Evolutionary conservation across 352 stramenopile species (phyloP), one percentile per base, ranked within the genome.

Genomic region (Phytopythium sindhum): DNA sequence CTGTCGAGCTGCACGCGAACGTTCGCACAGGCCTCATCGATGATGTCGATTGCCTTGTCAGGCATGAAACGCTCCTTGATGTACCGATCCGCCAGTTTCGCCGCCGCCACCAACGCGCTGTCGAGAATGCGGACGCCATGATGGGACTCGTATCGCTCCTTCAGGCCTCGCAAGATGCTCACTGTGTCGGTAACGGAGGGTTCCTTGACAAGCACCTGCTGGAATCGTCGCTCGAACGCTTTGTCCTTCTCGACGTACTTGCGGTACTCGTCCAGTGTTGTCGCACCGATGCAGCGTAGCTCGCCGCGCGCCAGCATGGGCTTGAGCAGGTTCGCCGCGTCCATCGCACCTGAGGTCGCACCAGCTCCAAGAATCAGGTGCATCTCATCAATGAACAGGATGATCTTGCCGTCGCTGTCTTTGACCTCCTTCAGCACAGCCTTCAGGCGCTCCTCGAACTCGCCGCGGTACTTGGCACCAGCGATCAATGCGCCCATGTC

Each of bases 371-470:
- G 71, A 26, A 99, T 90, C 42, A 98, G 57, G 77, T 99, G 96
- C 72, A 99, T 95, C 67, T 99, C 98, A 52, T 99, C 98, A 57
- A 99, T 98, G 68, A 99, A 99, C 44, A 99, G 69, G 51, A 99
- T 97, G 66, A 99, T 97, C 66, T 98, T 97, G 62, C 91, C 93
- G 61, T 98, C 84, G 58, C 95, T 95, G 28, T 96, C 84, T 65
- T 97, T 88, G 57, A 97, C 87, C 57, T 98, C 92, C 68, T 97
- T 96, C 60, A 99, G 73, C 37, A 99, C 96, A 17, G 89, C 88
- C 66, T 98, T 97, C 21, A 99, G 72, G 29, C 98, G 82, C 69
- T 99, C 97, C 80, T 99, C 98, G 75, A 99, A 99, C 68, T 99
- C 97, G 51, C 98, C 98, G 23, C 96, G 84, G 69, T 98, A 99